Evolutionary conservation across 2,329 filamentous ascomycete species (phyloP), one percentile per base, ranked within the genome.

Genomic region (Exserohilum rostratum): DNA sequence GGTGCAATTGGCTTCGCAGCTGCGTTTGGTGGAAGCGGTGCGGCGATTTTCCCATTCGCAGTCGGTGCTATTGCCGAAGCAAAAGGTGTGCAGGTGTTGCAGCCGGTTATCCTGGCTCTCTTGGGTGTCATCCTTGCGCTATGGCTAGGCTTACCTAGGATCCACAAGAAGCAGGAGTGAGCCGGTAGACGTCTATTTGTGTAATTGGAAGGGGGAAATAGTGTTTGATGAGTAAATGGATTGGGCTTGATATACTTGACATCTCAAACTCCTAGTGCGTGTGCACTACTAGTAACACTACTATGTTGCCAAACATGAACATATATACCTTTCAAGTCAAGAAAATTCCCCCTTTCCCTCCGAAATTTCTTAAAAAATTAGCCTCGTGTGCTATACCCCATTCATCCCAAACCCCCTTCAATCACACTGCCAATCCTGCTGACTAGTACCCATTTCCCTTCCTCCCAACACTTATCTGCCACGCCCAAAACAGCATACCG

Each of bases 1-100:
- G 85, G 84, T n/a, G 86, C 87, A 0, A 90, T 96, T 58, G 90
- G 91, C 0, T 93, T 96, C 65, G 88, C 88, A 0, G 86, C 89
- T 0, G 90, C 90, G 0, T 86, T 93, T 71, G 91, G 91, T 2
- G 88, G 89, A 0, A 83, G 82, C 2, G 91, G 91, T 0, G 90
- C 87, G 1, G 87, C 89, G 71, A 72, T 82, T 1, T 90, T 73
- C 80, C 89, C 40, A 79, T 91, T 80, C 52, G 83, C 83, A 0
- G 85, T 90, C 0, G 89, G 88, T 3, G 87, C 86, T 2, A 86
- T 90, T 67, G 87, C 88, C 3, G 82, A 87, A 69, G 77, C 78
- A 1, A 83, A 79, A 57, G 85, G 85, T 7, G 84, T 87, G 10
- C 72, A 81, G 69, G 83, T 86, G 1, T 65, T 87, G 64, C 84